A percentile compares a stretch with the other conserved stretches of the same genome.
These are phyloP conservation scores for Pleurostoma richardsiae DNA, from an alignment of 2,329 filamentous ascomycete species.

Conservation along the genomic window DNA sequence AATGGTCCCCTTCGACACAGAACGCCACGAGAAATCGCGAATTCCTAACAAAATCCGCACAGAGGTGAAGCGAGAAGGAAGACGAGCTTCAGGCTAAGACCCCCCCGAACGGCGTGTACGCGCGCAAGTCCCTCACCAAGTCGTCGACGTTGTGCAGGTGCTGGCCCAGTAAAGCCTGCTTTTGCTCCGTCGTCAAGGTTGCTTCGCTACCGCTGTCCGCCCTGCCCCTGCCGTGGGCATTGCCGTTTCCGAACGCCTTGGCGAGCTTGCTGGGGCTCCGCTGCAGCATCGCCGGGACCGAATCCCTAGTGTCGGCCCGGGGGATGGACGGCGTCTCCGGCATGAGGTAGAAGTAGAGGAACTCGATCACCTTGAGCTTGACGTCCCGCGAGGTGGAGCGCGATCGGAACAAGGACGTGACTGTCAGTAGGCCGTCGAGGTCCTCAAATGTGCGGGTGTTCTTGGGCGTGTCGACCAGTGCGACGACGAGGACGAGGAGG, in stretches of 20 bases:
- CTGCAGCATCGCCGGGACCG: constrained; percentile 41
- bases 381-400: constrained; percentile 81
- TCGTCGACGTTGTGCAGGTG: constrained; percentile 82
- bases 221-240: constrained; percentile 17
- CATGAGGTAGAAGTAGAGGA: constrained; percentile 98
- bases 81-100: constrained; percentile 35
- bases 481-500: constrained; percentile 83
- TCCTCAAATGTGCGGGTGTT: constrained; percentile 91
- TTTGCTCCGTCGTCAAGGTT: constrained; percentile 71
- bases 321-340: constrained; percentile 68
- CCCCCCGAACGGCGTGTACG: constrained; percentile 70
- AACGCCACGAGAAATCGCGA: too few relatives aligned
- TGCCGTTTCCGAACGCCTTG: constrained; percentile 44
- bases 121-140: constrained; percentile 76
- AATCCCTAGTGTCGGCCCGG: constrained; percentile 34
- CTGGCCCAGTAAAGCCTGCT: constrained; percentile 70
- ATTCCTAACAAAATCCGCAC: too few relatives aligned
- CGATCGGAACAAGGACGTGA: constrained; percentile 90
- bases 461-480: constrained; percentile 76
- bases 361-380: constrained; percentile 94
- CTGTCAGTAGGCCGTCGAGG: constrained; percentile 84
- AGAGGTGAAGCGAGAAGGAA: too few relatives aligned
- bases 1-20: too few relatives aligned
- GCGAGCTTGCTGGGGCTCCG: constrained; percentile 65
- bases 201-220: constrained; percentile 30